phyloP scores from a whole-genome alignment of 2,329 filamentous ascomycete genomes.

The Beauveria brongniartii region DNA sequence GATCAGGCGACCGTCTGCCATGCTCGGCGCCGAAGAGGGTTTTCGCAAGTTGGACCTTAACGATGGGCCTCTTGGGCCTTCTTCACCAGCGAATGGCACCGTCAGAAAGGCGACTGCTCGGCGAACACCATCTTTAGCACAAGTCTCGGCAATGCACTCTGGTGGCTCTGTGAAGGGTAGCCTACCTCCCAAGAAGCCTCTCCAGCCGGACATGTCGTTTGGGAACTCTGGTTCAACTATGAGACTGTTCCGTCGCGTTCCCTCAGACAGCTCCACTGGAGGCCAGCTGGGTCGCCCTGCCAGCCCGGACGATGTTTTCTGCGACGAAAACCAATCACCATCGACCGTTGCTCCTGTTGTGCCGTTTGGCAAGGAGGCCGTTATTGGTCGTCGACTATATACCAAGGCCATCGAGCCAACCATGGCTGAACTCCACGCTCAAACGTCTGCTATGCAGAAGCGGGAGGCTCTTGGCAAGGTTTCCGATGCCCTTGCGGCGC shows the following conservation, averaged over 20 bases:
- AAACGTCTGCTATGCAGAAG: constrained; percentile 58
- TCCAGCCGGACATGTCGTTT: constrained; percentile 86
- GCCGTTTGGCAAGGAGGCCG: constrained; percentile 67
- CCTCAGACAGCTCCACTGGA: constrained; percentile 55
- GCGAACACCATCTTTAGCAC: constrained; percentile 36
- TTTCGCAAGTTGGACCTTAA: constrained; percentile 53
- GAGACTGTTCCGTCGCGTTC: constrained; percentile 79
- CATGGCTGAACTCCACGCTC: constrained; percentile 79
- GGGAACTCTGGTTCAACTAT: constrained; percentile 90
- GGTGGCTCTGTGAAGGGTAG: constrained; percentile 34
- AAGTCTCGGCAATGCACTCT: constrained; percentile 21
- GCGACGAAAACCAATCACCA: constrained; percentile 59
- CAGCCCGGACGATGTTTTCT: constrained; percentile 34
- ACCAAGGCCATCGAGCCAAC: constrained; percentile 73
- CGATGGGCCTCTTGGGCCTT: constrained; percentile 49
- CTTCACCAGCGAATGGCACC: constrained; percentile 46
- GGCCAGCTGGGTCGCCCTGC: constrained; percentile 28
- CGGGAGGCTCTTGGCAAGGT: constrained; percentile 76
- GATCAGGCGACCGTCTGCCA: constrained; percentile 46
- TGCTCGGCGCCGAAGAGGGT: constrained; percentile 51
- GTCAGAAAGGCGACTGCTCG: constrained; percentile 53
- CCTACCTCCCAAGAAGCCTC: constrained; percentile 59
- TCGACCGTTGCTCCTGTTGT: constrained; percentile 38
- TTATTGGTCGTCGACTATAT: constrained; percentile 75
- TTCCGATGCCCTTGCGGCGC: constrained; percentile 74